Evolutionary conservation across 23 red algal genomes (phyloP), one percentile per base, ranked within the genome.

Genomic region (Gracilariopsis chorda): DNA sequence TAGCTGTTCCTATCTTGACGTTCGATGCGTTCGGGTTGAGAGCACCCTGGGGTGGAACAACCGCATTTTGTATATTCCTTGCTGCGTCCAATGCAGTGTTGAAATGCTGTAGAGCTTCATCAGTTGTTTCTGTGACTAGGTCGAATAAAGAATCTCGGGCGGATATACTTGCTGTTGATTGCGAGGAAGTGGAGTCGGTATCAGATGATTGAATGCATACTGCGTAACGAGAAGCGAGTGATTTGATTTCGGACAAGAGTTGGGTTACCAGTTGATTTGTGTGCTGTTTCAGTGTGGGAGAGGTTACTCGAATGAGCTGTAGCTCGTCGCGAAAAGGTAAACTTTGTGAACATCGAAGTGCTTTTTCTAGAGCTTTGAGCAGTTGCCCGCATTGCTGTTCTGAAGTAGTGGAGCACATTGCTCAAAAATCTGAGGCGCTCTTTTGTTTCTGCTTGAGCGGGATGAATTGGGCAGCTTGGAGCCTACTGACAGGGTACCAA

Each of bases 51-150:
- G 40, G 45, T 46, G 71, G 60, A 37, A 79, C 80, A 37, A 49
- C 79, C 13, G 91, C 81, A 69, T 85, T 69, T 24, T 75, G 61
- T 48, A 94, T 86, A 23, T 80, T 80, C 53, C 79, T 46, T 23
- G 48, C 78, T 47, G 35, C 43, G 46, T 94, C 91, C 24, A 94
- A 73, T 9, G 80, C 78, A 40, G 51, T 35, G 39, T 86, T 85
- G 12, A 85, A 84, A 46, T 65, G 39, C 20, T 94, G 78, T n/a
- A 94, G 69, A 13, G 70, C 73, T 78, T 79, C 91, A 42, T 94
- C 91, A 9, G 64, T 86, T 2, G 81, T 79, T 57, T 94, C 80
- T 44, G 48, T 40, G 24, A 51, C 44, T 34, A 58, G 65, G 13
- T 85, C 91, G 72, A 78, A 94, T 25, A 94, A 19, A 16, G 67